These are phyloP conservation scores for Fraxinus sp. DNA, from an alignment of 305 asterid species.

Conservation along the genomic window DNA sequence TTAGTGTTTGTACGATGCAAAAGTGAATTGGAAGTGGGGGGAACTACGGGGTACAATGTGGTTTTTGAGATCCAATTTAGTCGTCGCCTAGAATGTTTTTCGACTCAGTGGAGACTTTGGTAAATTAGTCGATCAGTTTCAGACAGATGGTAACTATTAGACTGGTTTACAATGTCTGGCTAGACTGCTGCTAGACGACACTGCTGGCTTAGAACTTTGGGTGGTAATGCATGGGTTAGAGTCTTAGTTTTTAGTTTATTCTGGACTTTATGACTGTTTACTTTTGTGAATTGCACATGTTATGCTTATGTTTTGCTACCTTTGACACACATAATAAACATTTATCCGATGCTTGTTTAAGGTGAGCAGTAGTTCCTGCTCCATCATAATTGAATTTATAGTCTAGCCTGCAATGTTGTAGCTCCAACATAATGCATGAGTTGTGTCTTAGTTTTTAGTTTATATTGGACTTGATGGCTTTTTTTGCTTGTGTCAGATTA, in stretches of 20 bases:
- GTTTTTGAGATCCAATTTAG: not conserved
- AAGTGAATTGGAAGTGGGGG: not conserved
- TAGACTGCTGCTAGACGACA: not conserved
- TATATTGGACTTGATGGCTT: not conserved
- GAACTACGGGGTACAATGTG: not conserved
- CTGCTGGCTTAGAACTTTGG: not conserved
- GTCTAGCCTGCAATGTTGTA: slow-evolving; percentile 17
- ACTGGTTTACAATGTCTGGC: not conserved
- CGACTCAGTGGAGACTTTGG: not conserved
- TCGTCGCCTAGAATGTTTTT: not conserved
- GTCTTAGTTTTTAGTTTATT: not conserved
- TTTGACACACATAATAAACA: not conserved
- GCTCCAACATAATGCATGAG: not conserved
- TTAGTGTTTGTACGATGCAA: not conserved
- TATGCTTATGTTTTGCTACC: not conserved
- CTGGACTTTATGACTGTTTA: not conserved
- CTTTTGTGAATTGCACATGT: not conserved
- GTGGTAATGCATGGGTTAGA: not conserved
- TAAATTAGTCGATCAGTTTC: not conserved
- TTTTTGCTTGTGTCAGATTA: not conserved
- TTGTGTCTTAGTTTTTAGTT: not conserved
- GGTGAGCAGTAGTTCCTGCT: not conserved
- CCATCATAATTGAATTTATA: not conserved
- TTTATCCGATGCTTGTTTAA: not conserved
- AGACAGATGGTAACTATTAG: not conserved